Percentiles rank a stretch among this genome's conserved stretches.
Evolutionary conservation across 805 yeast species (phyloP).

Genomic region (Candida wancherniae): DNA sequence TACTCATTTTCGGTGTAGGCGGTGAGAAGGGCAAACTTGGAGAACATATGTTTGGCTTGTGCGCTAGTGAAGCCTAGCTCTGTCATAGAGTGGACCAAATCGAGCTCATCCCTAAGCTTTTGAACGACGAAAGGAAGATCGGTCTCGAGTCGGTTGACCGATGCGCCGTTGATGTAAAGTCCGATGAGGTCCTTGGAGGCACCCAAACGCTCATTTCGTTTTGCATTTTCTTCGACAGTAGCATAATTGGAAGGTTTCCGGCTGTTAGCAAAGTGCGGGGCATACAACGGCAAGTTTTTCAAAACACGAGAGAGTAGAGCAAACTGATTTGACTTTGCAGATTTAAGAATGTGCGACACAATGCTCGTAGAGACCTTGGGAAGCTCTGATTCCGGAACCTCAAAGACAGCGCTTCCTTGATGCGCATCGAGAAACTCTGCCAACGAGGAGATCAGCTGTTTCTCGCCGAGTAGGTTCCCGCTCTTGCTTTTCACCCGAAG

Average conservation of each 20-base stretch:
- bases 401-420: constrained; percentile 2
- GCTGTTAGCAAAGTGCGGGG: constrained; percentile 7
- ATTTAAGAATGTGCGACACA: constrained; percentile 7
- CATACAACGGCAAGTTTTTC: constrained; percentile 12
- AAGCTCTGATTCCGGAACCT: constrained; percentile 4
- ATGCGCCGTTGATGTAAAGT: constrained; percentile 67
- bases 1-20: constrained; percentile 37
- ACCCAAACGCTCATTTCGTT: constrained; percentile 34
- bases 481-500: constrained; percentile 8
- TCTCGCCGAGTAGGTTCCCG: neutral
- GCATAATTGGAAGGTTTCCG: constrained; percentile 1
- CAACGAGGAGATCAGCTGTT: neutral
- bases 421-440: constrained; percentile 1
- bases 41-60: constrained; percentile 30
- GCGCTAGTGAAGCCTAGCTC: constrained; percentile 25
- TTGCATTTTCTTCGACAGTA: constrained; percentile 17
- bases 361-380: constrained; percentile 8
- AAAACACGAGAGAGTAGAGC: constrained; percentile 3
- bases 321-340: constrained; percentile 1
- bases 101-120: constrained; percentile 29
- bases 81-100: constrained; percentile 20
- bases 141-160: constrained; percentile 42
- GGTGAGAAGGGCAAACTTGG: constrained; percentile 36
- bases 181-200: constrained; percentile 40
- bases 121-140: constrained; percentile 41